phyloP scores from a whole-genome alignment of 371 early-diverging fungal genomes.

The Mucor indicus region DNA sequence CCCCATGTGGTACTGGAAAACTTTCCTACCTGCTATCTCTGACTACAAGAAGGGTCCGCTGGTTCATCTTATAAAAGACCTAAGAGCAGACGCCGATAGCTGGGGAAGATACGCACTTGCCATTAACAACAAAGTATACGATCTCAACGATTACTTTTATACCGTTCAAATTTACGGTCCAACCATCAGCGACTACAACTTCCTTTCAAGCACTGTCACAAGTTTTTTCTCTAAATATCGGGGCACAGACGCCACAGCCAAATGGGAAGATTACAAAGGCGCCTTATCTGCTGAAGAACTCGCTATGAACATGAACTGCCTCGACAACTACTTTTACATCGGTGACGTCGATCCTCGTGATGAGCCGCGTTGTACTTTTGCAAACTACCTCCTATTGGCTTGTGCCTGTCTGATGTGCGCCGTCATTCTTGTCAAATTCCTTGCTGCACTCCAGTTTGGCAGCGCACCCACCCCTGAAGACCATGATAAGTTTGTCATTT shows the following conservation, averaged over 20 bases:
- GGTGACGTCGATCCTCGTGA: conserved; percentile 83
- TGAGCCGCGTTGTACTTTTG: conserved; percentile 73
- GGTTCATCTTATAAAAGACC: conserved; percentile 35
- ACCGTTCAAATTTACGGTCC: conserved; percentile 31
- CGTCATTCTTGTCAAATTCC: conserved; percentile 84
- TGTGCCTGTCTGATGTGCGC: conserved; percentile 70
- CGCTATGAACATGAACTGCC: conserved; percentile 54
- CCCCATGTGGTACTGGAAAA: conserved; percentile 57
- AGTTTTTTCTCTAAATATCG: conserved; percentile 56
- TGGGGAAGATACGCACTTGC: conserved; percentile 48
- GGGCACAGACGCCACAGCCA: conserved; percentile 58
- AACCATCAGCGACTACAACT: conserved; percentile 18
- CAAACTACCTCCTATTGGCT: conserved; percentile 80
- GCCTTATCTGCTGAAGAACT: conserved; percentile 21
- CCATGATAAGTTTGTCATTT: conserved; percentile 84
- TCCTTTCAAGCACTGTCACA: conserved; percentile 43
- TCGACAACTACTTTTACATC: conserved; percentile 77
- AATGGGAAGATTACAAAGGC: conserved; percentile 38
- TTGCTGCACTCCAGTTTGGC: conserved; percentile 88
- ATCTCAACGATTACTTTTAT: conserved; percentile 60
- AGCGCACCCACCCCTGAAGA: conserved; percentile 75
- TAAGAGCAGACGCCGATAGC: conserved; percentile 31
- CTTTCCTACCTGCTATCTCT: conserved; percentile 55
- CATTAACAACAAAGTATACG: conserved; percentile 66
- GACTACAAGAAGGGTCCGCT: conserved; percentile 61